A percentile compares a stretch with the other conserved stretches of the same genome.
These are phyloP conservation scores for Boletus rubroflammeus DNA, from an alignment of 768 basidiomycete species.

Conservation along the genomic window DNA sequence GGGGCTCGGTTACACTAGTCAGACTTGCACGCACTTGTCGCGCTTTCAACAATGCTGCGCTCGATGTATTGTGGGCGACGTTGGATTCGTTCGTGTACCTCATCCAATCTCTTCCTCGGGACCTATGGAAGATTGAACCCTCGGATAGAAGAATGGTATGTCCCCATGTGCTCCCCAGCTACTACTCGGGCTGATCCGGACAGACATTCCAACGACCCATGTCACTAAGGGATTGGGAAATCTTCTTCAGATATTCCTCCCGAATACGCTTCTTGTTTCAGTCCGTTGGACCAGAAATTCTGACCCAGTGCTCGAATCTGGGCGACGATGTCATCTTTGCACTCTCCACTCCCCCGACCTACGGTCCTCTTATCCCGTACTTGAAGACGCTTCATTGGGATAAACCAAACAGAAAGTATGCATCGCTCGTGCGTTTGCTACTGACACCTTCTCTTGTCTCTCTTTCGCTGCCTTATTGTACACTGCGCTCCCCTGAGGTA, in stretches of 20 bases:
- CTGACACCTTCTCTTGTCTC: slow-evolving; percentile 20
- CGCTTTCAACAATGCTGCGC: slow-evolving; percentile 19
- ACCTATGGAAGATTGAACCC: slow-evolving; percentile 23
- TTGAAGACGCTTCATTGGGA: slow-evolving; percentile 23
- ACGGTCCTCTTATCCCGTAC: slow-evolving; percentile 20
- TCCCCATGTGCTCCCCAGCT: not conserved
- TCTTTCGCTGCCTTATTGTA: slow-evolving; percentile 8
- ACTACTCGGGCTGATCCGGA: slow-evolving; percentile 7
- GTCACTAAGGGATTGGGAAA: slow-evolving; percentile 26
- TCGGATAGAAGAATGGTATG: slow-evolving; percentile 10
- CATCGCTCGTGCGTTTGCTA: slow-evolving; percentile 19
- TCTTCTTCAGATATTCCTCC: slow-evolving; percentile 26
- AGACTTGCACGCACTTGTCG: slow-evolving; percentile 26
- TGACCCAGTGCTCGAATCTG: slow-evolving; percentile 2
- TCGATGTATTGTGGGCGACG: slow-evolving; percentile 24
- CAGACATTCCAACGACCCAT: slow-evolving; percentile 25
- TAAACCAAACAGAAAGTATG: slow-evolving; percentile 8
- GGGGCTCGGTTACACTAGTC: slow-evolving; percentile 12
- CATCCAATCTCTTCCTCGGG: slow-evolving; percentile 25
- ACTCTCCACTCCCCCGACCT: slow-evolving; percentile 21
- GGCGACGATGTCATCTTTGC: slow-evolving; percentile 24
- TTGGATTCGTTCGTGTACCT: slow-evolving; percentile 22
- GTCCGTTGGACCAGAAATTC: not conserved
- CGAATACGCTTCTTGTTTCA: slow-evolving; percentile 16
- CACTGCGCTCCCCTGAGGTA: slow-evolving; percentile 15